Evolutionary conservation across 2,329 filamentous ascomycete species (phyloP), one percentile per base, ranked within the genome.

Genomic region (Pyrenochaeta sp.): DNA sequence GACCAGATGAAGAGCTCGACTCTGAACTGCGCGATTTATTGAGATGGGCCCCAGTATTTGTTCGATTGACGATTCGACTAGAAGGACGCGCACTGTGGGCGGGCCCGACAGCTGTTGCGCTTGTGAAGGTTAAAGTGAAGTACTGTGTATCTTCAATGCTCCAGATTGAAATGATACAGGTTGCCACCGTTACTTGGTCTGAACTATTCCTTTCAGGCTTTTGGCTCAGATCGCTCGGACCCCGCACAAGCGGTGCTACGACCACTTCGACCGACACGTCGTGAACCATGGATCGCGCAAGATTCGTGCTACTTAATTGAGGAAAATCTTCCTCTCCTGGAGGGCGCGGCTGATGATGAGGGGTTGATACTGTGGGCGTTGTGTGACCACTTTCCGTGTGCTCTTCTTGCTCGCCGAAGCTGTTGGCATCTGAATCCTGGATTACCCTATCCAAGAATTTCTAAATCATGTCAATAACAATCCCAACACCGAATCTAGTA

Each of bases 101-200:
- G 29, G 56, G 7, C 2, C 61, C 58, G n/a, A 58, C 60, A 18
- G 60, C 33, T 42, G 63, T 63, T 14, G 85, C 82, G 56, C 82
- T 87, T 10, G 89, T 92, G 56, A 93, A 92, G 0, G 89, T 91
- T 52, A 92, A 77, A 1, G 88, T 92, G 68, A 87, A 92, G 73
- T 88, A 92, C 9, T 82, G 85, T 61, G 87, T 83, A 17, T 83
- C 81, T 36, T 90, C 85, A 33, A 89, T 84, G n/a, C 84, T 79
- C 87, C 89, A 93, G 6, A 90, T 84, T 0, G 87, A 90, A 18
- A 92, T 85, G 41, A 92, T 90, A 87, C 92, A 90, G 60, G 88
- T 89, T 18, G 90, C 87, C 58, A 85, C 85, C 0, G 85, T 73
- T 29, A 81, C 76, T 7, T 60, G 51, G 23, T 63, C 57, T 4